phyloP scores from a whole-genome alignment of 805 yeast species.

The Candida yuanshanica region DNA sequence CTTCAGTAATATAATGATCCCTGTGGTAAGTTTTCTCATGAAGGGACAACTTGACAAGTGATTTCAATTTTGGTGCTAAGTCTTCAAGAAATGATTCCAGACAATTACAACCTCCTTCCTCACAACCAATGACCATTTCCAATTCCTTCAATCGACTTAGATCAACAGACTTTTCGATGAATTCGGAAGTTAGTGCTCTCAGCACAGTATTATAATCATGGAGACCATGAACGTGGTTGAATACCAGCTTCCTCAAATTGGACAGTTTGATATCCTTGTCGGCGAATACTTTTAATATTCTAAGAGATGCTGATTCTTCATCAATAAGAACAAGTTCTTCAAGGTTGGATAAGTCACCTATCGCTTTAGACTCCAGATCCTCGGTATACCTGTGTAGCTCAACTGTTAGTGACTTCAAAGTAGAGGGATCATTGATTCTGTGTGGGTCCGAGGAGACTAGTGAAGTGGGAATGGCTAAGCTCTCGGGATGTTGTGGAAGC shows the following conservation, averaged over 20 bases:
- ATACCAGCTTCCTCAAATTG: constrained; percentile 29
- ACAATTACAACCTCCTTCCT: constrained; percentile 40
- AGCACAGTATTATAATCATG: constrained; percentile 33
- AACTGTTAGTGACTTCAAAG: constrained; percentile 5
- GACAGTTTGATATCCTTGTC: constrained; percentile 12
- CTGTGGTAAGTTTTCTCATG: constrained; percentile 33
- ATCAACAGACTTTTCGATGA: constrained; percentile 28
- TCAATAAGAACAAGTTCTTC: constrained; percentile 28
- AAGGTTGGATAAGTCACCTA: constrained; percentile 7
- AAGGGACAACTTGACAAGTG: constrained; percentile 22
- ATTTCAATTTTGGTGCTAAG: constrained; percentile 28
- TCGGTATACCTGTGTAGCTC: constrained; percentile 12
- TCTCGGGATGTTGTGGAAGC: constrained; percentile 5
- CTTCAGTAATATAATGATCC: constrained; percentile 44
- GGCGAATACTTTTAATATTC: constrained; percentile 28
- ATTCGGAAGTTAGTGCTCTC: constrained; percentile 25
- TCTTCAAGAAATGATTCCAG: constrained; percentile 34
- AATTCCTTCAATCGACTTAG: constrained; percentile 30
- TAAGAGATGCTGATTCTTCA: constrained; percentile 30
- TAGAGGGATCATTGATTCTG: constrained; percentile 7
- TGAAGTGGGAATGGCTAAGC: constrained; percentile 8
- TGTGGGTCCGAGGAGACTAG: constrained; percentile 5
- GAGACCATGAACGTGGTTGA: constrained; percentile 42
- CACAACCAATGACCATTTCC: constrained; percentile 53
- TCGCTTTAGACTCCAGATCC: neutral